Conservation (phyloP, 495 filamentous ascomycete species). For the Neurospora terricola region DNA sequence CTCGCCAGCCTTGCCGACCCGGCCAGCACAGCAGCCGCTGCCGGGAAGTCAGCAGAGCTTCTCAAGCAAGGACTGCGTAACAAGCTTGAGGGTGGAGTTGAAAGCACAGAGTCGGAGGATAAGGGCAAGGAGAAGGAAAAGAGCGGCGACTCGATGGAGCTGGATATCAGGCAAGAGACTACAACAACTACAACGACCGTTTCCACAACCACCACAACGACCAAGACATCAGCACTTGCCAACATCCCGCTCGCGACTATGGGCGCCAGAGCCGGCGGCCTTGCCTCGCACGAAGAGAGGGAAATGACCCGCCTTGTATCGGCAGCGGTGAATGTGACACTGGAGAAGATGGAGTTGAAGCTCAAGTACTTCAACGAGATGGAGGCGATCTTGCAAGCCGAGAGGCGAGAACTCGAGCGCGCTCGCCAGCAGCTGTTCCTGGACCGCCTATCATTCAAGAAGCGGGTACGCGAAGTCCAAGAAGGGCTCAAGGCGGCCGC, state of each 20-base stretch:
- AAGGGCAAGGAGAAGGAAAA: slow-evolving; percentile 45
- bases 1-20: slow-evolving; percentile 82
- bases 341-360: slow-evolving; percentile 77
- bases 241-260: slow-evolving; percentile 76
- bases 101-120: slow-evolving; percentile 23
- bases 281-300: slow-evolving; percentile 91
- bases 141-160: slow-evolving; percentile 44
- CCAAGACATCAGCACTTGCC: slow-evolving; percentile 51
- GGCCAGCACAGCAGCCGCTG: slow-evolving; percentile 76
- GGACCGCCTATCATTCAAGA: slow-evolving; percentile 82
- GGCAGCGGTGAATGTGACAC: slow-evolving; percentile 70
- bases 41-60: slow-evolving; percentile 72
- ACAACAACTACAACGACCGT: slow-evolving; percentile 29
- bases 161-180: slow-evolving; percentile 36
- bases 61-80: slow-evolving; percentile 66
- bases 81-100: slow-evolving; percentile 59
- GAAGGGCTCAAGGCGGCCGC: slow-evolving; percentile 59
- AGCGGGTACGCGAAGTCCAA: slow-evolving; percentile 71
- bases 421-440: slow-evolving; percentile 87
- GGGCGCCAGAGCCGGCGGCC: slow-evolving; percentile 73
- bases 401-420: slow-evolving; percentile 84
- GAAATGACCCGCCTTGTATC: slow-evolving; percentile 90
- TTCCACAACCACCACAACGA: slow-evolving; percentile 32
- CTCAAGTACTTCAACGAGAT: slow-evolving; percentile 92
- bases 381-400: slow-evolving; percentile 81